Base-by-base conservation (phyloP, 169 alveolate genomes). In the Plasmodium coatneyi region DNA sequence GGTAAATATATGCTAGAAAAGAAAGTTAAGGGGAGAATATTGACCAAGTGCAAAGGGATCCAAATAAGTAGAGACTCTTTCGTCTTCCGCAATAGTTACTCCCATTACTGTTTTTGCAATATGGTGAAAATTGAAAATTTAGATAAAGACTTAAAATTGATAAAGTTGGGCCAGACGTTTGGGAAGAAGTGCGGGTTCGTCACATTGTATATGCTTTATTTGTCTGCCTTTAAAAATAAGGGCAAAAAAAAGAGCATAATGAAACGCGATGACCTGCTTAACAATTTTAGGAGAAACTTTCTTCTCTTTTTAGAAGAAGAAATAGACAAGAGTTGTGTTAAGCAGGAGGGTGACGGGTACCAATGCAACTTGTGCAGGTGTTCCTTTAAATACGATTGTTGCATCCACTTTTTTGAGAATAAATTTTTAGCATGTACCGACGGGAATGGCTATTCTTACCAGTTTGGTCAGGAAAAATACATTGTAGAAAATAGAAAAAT, bases 91-190 rank as follows among this genome's bases (percentile, higher is more conserved):
- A 78, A 87, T 79, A 78, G 89, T 28, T 87, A 78, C 36, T 76
- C 90, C 28, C 93, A 87, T 78, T 87, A 87, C 36, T 36, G 93
- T 19, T 87, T 78, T 79, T 87, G 82, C 49, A 79, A 87, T 34
- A 43, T 79, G 43, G 71, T 87, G 32, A 52, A 78, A 12, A 66
- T 87, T 78, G 80, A n/a, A 7, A 87, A 87, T 34, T 49, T 54
- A 14, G 93, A 87, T 19, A 87, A 87, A 25, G 93, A 87, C 36
- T 78, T 87, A 78, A 87, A 87, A 87, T 56, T 87, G 32, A 78
- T 87, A 2, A 5, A 60, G 9, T 28, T 87, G 7, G 25, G 41
- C 49, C 32, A 41, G 66, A 28, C 25, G n/a, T 43, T 9, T 78
- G 71, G 56, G 30, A 56, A 36, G 14, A 39, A 52, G 36, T 30